Conservation (phyloP, 2,329 filamentous ascomycete species). For the Cercospora sp. region DNA sequence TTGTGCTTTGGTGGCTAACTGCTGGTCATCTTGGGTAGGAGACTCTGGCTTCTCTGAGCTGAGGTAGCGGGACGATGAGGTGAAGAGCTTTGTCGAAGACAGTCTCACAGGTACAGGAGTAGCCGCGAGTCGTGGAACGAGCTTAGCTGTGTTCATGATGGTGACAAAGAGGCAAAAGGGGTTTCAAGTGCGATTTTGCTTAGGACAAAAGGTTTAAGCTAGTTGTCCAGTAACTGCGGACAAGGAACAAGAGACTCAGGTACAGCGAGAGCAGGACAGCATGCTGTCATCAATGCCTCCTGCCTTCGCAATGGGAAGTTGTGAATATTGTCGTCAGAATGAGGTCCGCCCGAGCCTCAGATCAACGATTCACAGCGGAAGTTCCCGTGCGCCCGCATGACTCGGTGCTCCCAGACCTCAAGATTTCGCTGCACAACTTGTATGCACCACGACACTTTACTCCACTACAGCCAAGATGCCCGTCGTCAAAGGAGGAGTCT, state of each 20-base stretch:
- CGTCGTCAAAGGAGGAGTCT: constrained; percentile 66
- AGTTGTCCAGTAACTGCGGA: neutral
- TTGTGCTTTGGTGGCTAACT: constrained; percentile 20
- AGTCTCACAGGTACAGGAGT: neutral
- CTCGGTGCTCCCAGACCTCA: neutral
- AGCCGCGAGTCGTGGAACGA: neutral
- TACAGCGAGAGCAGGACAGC: neutral
- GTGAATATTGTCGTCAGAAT: constrained; percentile 6
- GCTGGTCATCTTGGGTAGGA: constrained; percentile 24
- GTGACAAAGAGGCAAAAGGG: neutral
- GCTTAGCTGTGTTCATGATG: neutral
- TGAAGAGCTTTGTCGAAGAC: neutral
- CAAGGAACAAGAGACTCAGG: neutral
- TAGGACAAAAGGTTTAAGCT: neutral
- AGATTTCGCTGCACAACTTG: constrained; percentile 7
- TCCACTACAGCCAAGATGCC: constrained; percentile 52
- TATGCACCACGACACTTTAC: neutral
- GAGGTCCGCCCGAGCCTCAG: neutral
- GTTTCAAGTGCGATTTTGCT: neutral
- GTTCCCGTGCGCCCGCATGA: neutral
- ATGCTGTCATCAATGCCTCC: neutral
- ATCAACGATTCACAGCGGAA: neutral
- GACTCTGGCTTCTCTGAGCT: constrained; percentile 2
- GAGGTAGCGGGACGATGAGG: neutral
- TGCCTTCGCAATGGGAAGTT: neutral